Evolutionary conservation across 148 eudicot genomes (phyloP), one percentile per base, ranked within the genome.

Genomic region (Chenopodium quinoa): DNA sequence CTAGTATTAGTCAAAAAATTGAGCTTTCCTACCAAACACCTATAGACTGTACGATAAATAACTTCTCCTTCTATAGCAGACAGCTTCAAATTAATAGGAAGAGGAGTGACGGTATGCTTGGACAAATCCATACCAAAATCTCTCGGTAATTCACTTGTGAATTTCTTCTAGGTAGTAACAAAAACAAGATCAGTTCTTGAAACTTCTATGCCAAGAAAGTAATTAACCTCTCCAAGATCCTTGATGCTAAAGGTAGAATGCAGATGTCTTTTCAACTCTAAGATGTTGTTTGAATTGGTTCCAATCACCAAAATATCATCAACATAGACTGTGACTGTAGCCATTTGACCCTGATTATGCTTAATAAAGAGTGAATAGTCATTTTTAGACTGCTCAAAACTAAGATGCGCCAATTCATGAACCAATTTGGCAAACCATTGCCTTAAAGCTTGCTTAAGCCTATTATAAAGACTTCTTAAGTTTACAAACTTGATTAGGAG

Each of bases 321-420:
- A 0, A 46, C 47, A 72, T 72, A 72, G 4, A 72, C 27, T 4
- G 13, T 25, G 6, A 44, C 54, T 2, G 20, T 11, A 0, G 75
- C 19, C 0, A 72, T 72, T 1, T 0, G 3, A 0, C 0, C 8
- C 0, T 22, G 27, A 3, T 44, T 20, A 0, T 7, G 20, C 3
- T 72, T 44, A 1, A 44, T 47, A 4, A 72, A 72, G 1, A 72
- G 23, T 16, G 52, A 37, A 37, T 34, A 22, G 13, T 72, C 75
- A 72, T 22, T 47, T 17, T 34, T 37, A 0, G 75, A 72, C 9
- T 72, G 75, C 0, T 13, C 1, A 22, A 12, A 72, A 1, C 75
- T n/a, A 1, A 7, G 11, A 1, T 1, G 2, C 3, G 0, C 3
- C 8, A 46, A 9, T 3, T 20, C 50, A 1, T 13, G 0, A 7